These are phyloP conservation scores for Podila minutissima DNA, from an alignment of 192 early-diverging fungal species.

Conservation along the genomic window DNA sequence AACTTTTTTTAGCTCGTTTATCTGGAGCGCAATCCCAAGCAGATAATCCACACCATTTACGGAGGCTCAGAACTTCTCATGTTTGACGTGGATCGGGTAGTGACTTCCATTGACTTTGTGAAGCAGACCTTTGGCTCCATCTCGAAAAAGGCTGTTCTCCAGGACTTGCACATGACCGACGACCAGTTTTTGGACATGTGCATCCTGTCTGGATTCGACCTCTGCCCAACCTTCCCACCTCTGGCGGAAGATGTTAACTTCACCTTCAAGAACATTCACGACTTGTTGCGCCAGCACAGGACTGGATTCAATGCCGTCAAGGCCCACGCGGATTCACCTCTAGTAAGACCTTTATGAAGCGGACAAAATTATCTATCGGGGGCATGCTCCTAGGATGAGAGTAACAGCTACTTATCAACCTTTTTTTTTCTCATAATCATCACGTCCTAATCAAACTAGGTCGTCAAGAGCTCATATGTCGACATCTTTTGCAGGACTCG, in stretches of 20 bases:
- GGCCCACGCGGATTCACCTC: conserved; percentile 60
- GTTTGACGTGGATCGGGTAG: conserved; percentile 80
- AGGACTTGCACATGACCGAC: conserved; percentile 64
- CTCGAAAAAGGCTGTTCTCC: conserved; percentile 68
- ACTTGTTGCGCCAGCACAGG: conserved; percentile 71
- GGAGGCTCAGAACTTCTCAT: conserved; percentile 78
- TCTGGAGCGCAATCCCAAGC: conserved; percentile 72
- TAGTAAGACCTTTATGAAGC: conserved; percentile 8
- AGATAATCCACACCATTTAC: conserved; percentile 76
- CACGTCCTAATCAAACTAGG: background rate
- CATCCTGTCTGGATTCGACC: conserved; percentile 83
- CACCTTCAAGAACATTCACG: conserved; percentile 75
- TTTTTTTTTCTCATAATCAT: too few relatives aligned
- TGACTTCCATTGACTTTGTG: conserved; percentile 70
- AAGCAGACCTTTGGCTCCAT: conserved; percentile 73
- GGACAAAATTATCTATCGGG: background rate
- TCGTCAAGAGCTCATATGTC: conserved; percentile 69
- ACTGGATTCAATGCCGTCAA: conserved; percentile 81
- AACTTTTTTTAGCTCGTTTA: conserved; percentile 66
- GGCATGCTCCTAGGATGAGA: background rate
- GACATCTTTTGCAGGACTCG: conserved; percentile 77
- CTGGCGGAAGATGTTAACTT: conserved; percentile 65
- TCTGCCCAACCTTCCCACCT: conserved; percentile 77
- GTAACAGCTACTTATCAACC: background rate
- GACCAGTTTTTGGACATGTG: conserved; percentile 85